Evolutionary conservation across 345 rosid species (phyloP).

Genomic region (Pseudoturritis turrita): DNA sequence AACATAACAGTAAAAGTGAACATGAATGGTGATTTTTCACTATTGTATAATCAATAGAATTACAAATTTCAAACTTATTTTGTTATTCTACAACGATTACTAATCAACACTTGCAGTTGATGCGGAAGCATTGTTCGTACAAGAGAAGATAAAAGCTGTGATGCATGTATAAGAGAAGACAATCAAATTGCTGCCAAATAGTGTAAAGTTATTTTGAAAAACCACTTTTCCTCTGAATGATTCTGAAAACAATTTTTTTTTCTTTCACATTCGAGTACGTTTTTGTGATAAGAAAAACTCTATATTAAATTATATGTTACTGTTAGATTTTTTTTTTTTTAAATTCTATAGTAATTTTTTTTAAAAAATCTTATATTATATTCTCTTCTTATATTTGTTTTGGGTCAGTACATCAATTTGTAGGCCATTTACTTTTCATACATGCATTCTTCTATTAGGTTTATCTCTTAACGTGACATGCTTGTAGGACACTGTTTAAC

Average conservation of each 20-base stretch:
- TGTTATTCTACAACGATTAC: neutral
- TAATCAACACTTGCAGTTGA: neutral
- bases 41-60: neutral
- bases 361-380: neutral
- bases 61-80: neutral
- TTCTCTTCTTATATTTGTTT: neutral
- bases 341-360: neutral
- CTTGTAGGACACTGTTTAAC: neutral
- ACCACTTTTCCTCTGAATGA: neutral
- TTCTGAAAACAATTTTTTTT: neutral
- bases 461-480: neutral
- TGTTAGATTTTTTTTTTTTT: neutral
- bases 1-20: neutral
- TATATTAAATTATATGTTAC: too few species aligned
- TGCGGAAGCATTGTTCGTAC: slow-evolving; percentile 10
- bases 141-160: slow-evolving; percentile 1
- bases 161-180: too few species aligned
- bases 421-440: neutral
- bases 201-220: neutral
- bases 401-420: neutral
- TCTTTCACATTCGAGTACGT: neutral
- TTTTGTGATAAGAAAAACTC: neutral
- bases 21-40: neutral
- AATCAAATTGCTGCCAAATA: slow-evolving; percentile 1
- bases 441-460: neutral